phyloP scores from a whole-genome alignment of 108 stramenopile species.

The Nitzschia inconspicua region DNA sequence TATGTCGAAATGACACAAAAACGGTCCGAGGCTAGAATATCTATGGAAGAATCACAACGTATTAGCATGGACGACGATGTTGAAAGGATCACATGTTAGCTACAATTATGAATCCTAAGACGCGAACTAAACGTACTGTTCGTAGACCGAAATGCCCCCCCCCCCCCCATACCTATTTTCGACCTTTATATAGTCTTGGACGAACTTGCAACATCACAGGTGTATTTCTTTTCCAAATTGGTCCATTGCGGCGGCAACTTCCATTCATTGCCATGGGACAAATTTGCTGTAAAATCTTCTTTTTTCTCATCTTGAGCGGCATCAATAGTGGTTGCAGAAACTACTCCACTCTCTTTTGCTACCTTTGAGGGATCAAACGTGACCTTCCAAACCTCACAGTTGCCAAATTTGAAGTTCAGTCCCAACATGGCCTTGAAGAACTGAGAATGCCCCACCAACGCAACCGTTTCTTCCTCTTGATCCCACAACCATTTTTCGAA shows the following conservation, averaged over 20 bases:
- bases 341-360: not conserved
- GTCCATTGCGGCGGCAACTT: conserved; percentile 25
- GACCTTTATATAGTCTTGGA: not conserved
- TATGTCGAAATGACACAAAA: conserved; percentile 12
- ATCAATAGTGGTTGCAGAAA: not conserved
- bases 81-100: too few species aligned
- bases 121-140: too few species aligned
- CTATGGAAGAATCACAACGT: too few species aligned
- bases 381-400: conserved; percentile 79
- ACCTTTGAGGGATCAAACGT: conserved; percentile 23
- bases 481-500: conserved; percentile 50
- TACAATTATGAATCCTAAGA: too few species aligned
- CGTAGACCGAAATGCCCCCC: too few species aligned
- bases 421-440: conserved; percentile 68
- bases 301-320: not conserved
- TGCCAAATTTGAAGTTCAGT: conserved; percentile 61
- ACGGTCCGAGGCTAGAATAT: conserved; percentile 2
- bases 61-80: too few species aligned
- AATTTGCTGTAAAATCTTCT: not conserved
- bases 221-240: conserved; percentile 16
- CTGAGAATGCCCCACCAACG: conserved; percentile 70
- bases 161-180: too few species aligned
- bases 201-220: conserved; percentile 7
- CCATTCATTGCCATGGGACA: not conserved
- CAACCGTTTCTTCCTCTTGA: conserved; percentile 52